phyloP scores from a whole-genome alignment of 352 stramenopile species.

The Halophytophthora polymorphica region DNA sequence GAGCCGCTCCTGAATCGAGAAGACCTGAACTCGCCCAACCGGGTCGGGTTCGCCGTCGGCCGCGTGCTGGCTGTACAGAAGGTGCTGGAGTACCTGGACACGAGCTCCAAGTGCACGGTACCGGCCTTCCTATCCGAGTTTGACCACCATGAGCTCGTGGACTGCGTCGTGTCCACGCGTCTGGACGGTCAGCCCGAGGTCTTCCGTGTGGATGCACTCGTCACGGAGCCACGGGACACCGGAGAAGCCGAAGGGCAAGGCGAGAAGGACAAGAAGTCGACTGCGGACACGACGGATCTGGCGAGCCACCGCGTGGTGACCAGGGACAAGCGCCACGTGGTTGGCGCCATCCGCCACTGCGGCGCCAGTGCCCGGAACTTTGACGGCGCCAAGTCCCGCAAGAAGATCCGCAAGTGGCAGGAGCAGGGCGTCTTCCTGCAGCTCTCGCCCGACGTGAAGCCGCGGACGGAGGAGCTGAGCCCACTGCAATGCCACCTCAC shows the following conservation, averaged over 20 bases:
- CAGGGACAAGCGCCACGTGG: conserved; percentile 25
- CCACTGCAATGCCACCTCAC: conserved; percentile 64
- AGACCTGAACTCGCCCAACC: conserved; percentile 63
- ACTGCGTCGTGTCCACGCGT: conserved; percentile 71
- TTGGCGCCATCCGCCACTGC: conserved; percentile 40
- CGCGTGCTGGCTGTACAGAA: conserved; percentile 59
- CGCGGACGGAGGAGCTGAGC: conserved; percentile 37
- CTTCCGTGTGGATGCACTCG: conserved; percentile 63
- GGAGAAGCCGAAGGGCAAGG: conserved; percentile 1
- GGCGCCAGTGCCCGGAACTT: conserved; percentile 55
- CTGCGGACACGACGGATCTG: conserved; percentile 3
- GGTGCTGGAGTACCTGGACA: conserved; percentile 65
- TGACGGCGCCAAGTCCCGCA: conserved; percentile 65
- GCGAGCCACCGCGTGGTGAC: conserved; percentile 16
- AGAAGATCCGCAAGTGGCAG: conserved; percentile 63
- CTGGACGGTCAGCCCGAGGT: conserved; percentile 56
- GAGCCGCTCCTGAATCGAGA: conserved; percentile 55
- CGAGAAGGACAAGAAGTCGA: neutral
- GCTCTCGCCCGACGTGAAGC: conserved; percentile 59
- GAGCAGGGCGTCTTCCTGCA: conserved; percentile 57
- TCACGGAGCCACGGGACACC: conserved; percentile 20
- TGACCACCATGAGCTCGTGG: conserved; percentile 45
- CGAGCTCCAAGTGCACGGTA: conserved; percentile 46
- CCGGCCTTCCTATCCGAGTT: conserved; percentile 50
- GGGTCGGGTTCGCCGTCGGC: conserved; percentile 77